These are phyloP conservation scores for Castanea sativa DNA, from an alignment of 306 rosid species.

Conservation along the genomic window DNA sequence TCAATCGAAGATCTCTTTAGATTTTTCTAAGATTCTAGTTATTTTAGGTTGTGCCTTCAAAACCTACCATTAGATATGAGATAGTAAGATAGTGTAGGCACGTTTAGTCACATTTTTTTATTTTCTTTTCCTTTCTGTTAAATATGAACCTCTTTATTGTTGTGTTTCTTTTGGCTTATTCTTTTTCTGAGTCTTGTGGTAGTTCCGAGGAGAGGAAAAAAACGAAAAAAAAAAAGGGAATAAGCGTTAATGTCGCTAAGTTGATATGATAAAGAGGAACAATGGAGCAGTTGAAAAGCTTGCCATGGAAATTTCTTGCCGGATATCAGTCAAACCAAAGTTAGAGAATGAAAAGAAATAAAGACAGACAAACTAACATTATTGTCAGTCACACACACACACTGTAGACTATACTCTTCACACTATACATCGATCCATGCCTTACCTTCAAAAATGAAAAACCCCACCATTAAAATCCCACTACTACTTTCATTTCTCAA, in stretches of 20 bases:
- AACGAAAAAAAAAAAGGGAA: constrained; percentile 20
- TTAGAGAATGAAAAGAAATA: constrained; percentile 33
- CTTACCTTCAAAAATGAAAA: neutral
- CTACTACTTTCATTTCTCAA: neutral
- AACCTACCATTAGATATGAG: constrained; percentile 33
- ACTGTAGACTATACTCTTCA: neutral
- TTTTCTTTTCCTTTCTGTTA: constrained; percentile 19
- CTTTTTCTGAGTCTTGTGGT: constrained; percentile 39
- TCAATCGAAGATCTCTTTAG: constrained; percentile 26
- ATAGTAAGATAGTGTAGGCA: neutral
- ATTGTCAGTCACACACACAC: constrained; percentile 45
- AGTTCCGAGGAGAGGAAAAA: constrained; percentile 54
- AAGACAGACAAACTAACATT: constrained; percentile 57
- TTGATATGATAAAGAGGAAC: constrained; percentile 66
- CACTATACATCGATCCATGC: constrained; percentile 8
- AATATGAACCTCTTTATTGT: constrained; percentile 16
- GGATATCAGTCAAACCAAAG: constrained; percentile 53
- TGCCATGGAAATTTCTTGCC: constrained; percentile 56
- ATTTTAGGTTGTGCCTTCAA: constrained; percentile 27
- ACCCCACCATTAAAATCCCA: neutral
- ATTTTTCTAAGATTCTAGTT: constrained; percentile 36
- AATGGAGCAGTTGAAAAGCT: constrained; percentile 62
- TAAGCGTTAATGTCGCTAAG: constrained; percentile 67
- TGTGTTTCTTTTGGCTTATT: constrained; percentile 19
- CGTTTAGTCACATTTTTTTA: constrained; percentile 21